Evolutionary conservation across 257 asterid species (phyloP).

Genomic region (Lantana camara): DNA sequence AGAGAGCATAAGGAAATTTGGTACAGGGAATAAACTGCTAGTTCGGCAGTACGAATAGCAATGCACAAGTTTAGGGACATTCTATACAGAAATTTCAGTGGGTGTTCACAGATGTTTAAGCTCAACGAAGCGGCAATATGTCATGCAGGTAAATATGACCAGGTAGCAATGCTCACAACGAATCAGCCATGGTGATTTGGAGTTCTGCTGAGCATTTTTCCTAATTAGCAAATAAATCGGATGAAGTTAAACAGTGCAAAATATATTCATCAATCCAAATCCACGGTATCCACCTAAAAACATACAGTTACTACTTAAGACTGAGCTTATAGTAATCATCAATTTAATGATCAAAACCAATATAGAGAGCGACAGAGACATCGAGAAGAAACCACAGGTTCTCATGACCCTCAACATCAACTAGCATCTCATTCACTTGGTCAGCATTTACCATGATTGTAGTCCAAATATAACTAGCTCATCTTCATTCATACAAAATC

Average conservation of each 20-base stretch:
- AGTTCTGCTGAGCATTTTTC: neutral
- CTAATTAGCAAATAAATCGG: neutral
- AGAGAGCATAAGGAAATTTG: neutral
- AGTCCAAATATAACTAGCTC: constrained; percentile 18
- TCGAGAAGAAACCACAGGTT: neutral
- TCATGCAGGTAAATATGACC: neutral
- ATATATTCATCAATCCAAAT: neutral
- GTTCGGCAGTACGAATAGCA: neutral
- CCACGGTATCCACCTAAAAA: neutral
- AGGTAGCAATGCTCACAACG: neutral
- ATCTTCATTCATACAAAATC: neutral
- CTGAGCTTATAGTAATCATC: neutral
- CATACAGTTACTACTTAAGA: neutral
- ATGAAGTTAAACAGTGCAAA: neutral
- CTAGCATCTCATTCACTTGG: neutral
- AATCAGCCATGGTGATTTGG: neutral
- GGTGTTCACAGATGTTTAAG: neutral
- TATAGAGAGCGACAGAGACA: neutral
- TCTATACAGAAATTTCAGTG: neutral
- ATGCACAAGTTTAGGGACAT: neutral
- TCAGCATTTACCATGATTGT: constrained; percentile 2
- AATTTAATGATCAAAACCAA: constrained; percentile 1
- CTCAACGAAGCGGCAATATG: neutral
- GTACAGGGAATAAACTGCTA: constrained; percentile 18
- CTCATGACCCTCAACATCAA: neutral